Base-by-base conservation (phyloP, 2,329 filamentous ascomycete genomes). In the Pseudogymnoascus sp. region DNA sequence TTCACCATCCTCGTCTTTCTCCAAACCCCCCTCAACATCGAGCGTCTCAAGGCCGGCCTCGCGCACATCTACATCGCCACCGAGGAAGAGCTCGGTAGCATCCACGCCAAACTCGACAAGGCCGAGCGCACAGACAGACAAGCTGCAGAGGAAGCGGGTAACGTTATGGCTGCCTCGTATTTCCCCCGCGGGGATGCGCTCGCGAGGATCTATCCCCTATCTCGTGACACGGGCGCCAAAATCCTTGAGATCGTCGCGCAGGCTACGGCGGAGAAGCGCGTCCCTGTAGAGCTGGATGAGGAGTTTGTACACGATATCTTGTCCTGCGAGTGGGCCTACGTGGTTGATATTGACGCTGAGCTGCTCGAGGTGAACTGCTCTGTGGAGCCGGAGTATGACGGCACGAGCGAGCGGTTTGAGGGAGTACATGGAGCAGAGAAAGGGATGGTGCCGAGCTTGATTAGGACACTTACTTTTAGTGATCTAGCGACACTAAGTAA, bases 271-370 rank as follows among this genome's bases (percentile, higher is more conserved):
- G 65, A 67, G 7, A 65, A 64, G n/a, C 59, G 51, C 33, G 36
- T 66, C 6, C 64, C 62, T 2, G 62, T 67, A 35, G n/a, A 41
- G 1, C 61, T 67, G 7, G 48, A 62, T 2, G 41, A 68, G 59
- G 66, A 67, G 2, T 71, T 71, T 60, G 64, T 66, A 5, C 66
- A 61, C 7, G 65, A 70, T 33, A 42, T 51, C 2, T 10, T 65
- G 8, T 69, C 65, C 25, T 70, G 70, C 62, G 69, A 71, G 61
- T 71, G 66, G 65, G 66, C 65, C 9, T 71, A 71, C 58, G 68
- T 70, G 10, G 59, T 71, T 29, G 67, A 71, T 64, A 61, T 71
- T 3, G 70, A 71, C 33, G 55, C 48, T 15, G 38, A 41, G 13
- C 13, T 15, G 13, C 15, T 41, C 3, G 38, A 41, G 38, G 15